Conservation (phyloP, 2,329 filamentous ascomycete genomes). For the Stachybotrys elegans region DNA sequence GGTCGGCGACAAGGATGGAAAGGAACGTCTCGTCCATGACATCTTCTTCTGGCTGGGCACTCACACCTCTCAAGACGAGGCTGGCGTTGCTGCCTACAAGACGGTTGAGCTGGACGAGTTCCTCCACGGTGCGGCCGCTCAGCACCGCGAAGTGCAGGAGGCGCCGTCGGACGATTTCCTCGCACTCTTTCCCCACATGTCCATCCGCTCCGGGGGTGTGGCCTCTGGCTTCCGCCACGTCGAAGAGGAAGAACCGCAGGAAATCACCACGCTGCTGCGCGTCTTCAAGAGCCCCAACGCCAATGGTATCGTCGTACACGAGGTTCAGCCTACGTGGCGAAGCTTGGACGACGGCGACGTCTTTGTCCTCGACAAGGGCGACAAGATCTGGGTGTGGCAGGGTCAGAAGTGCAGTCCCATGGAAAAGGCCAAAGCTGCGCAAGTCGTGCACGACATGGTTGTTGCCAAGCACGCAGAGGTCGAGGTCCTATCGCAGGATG, state of each 20-base stretch:
- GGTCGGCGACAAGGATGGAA: slow-evolving; percentile 36
- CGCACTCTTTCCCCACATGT: slow-evolving; percentile 53
- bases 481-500: slow-evolving; percentile 58
- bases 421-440: slow-evolving; percentile 64
- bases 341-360: slow-evolving; percentile 63
- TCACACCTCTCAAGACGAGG: slow-evolving; percentile 64
- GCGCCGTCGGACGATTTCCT: slow-evolving; percentile 56
- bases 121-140: slow-evolving; percentile 53
- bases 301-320: slow-evolving; percentile 53
- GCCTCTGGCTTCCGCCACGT: slow-evolving; percentile 60
- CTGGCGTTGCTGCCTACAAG: slow-evolving; percentile 65
- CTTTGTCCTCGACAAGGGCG: slow-evolving; percentile 56
- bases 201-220: slow-evolving; percentile 57
- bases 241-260: slow-evolving; percentile 37
- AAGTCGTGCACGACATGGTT: slow-evolving; percentile 61
- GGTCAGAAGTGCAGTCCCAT: slow-evolving; percentile 60
- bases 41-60: slow-evolving; percentile 67
- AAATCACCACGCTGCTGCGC: slow-evolving; percentile 50
- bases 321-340: slow-evolving; percentile 56
- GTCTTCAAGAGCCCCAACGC: slow-evolving; percentile 56
- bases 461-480: slow-evolving; percentile 59
- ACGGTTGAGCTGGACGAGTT: slow-evolving; percentile 67
- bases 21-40: slow-evolving; percentile 50
- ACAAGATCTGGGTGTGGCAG: slow-evolving; percentile 68
- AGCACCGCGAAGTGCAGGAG: slow-evolving; percentile 60